Base-by-base conservation (phyloP, 768 basidiomycete genomes). In the Boletus reticuloceps region DNA sequence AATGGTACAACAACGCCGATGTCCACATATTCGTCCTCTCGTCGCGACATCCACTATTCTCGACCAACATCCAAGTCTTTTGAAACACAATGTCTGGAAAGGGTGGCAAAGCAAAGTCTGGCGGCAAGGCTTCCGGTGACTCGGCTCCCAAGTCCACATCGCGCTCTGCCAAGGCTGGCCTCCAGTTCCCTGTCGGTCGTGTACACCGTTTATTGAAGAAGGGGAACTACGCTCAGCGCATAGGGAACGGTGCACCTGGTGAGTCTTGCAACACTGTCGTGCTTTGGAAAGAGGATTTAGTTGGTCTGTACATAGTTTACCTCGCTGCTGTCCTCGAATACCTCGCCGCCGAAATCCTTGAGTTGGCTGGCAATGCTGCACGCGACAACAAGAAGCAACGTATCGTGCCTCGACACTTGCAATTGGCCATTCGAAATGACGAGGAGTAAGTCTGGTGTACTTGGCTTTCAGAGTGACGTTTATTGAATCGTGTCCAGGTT, bases 351-450 rank as follows among this genome's bases (percentile, higher is more conserved):
- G 83, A 84, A 67, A 83, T 84, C 61, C 78, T 85, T 56, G 83
- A 84, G 66, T 70, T 84, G 32, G 83, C 83, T 63, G 83, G 83
- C 17, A 78, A 79, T 16, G 79, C 80, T 55, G 79, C 80, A 34
- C 77, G 79, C 46, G 79, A 76, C 59, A 81, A 81, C 74, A 81
- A 80, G 72, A 79, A 84, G 65, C 77, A 80, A 32, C 81, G 83
- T 76, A 84, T 85, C 64, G 79, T 83, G 17, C 84, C 83, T 54
- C 80, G 84, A 56, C 83, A 85, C 73, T 68, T 85, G 58, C 83
- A 85, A 67, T 74, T 85, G 65, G 84, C 84, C 60, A 83, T 85
- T 67, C 79, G 84, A 58, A 82, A 83, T 67, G 82, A 83, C 61
- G 82, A 83, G 61, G 82, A 79, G 74, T 78, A 34, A 34, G 59